These are phyloP conservation scores for Candida sanyaensis DNA, from an alignment of 1,139 yeast genomes.

Conservation along the genomic window DNA sequence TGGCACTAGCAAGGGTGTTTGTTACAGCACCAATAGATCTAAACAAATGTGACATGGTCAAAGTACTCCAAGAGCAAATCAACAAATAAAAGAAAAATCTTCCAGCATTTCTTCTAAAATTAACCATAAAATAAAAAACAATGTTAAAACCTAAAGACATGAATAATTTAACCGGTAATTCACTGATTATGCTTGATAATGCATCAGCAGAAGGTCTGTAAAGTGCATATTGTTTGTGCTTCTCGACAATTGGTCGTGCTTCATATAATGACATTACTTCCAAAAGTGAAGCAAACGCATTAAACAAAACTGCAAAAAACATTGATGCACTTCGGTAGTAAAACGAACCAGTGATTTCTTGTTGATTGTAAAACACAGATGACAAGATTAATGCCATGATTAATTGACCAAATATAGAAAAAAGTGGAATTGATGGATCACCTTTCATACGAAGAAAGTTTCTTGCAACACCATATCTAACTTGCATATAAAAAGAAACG, in stretches of 20 bases:
- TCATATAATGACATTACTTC: conserved; percentile 58
- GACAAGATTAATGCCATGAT: conserved; percentile 36
- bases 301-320: conserved; percentile 57
- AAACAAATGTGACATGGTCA: conserved; percentile 58
- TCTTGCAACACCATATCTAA: conserved; percentile 26
- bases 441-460: conserved; percentile 27
- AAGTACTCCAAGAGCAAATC: conserved; percentile 39
- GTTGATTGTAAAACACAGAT: conserved; percentile 55
- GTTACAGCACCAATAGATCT: conserved; percentile 59
- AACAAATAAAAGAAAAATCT: conserved; percentile 57
- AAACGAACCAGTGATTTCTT: conserved; percentile 49
- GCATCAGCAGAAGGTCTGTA: conserved; percentile 69
- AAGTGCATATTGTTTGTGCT: conserved; percentile 62
- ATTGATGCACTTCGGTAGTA: conserved; percentile 58
- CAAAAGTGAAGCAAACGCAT: conserved; percentile 56
- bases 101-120: conserved; percentile 56
- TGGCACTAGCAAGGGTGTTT: conserved; percentile 57
- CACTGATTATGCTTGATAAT: conserved; percentile 55
- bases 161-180: conserved; percentile 53
- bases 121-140: conserved; percentile 57
- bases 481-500: conserved; percentile 34
- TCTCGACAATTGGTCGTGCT: conserved; percentile 58
- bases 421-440: conserved; percentile 29
- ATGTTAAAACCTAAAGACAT: conserved; percentile 47
- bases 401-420: conserved; percentile 25